A percentile compares a stretch with the other conserved stretches of the same genome.
phyloP scores from a whole-genome alignment of 495 filamentous ascomycete genomes.

The Aspergillus sclerotiicarbonarius region DNA sequence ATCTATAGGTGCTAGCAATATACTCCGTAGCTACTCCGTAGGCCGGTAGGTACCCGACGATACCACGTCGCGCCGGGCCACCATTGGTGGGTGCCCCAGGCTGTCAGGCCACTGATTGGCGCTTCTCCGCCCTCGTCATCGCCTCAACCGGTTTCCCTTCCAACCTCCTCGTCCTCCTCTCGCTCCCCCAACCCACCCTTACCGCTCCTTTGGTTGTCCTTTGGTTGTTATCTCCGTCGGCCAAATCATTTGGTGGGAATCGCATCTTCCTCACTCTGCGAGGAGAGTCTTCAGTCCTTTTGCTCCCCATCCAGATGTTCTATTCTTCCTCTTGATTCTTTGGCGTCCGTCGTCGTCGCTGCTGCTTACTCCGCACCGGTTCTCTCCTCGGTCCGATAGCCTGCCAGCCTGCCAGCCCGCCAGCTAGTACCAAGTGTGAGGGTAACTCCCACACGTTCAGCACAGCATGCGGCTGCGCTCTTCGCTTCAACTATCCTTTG shows the following conservation, averaged over 20 bases:
- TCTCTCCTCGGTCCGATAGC: not conserved
- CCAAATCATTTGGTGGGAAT: not conserved
- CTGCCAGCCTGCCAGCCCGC: not conserved
- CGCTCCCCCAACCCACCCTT: conserved; percentile 15
- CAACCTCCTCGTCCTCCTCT: conserved; percentile 21
- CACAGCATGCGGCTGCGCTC: conserved; percentile 34
- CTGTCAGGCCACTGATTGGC: conserved; percentile 9
- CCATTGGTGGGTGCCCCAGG: conserved; percentile 24
- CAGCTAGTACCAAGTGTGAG: conserved; percentile 1
- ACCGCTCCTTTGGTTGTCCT: conserved; percentile 6
- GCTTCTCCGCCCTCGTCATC: conserved; percentile 45
- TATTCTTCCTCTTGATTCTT: conserved; percentile 1
- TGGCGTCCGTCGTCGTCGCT: conserved; percentile 10
- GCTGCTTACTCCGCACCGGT: conserved; percentile 17
- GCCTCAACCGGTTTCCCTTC: conserved; percentile 16
- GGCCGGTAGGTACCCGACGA: conserved; percentile 5
- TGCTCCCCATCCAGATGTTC: not conserved
- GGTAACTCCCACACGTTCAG: not conserved
- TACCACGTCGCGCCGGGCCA: not conserved
- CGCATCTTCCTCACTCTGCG: not conserved
- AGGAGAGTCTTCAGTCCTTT: not conserved
- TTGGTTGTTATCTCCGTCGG: conserved; percentile 3
- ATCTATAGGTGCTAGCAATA: not conserved
- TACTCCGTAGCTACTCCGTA: not conserved
- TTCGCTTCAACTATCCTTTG: conserved; percentile 25